Evolutionary conservation across 1,139 yeast species (phyloP).

Genomic region (Casaregolazyma suthepensis): DNA sequence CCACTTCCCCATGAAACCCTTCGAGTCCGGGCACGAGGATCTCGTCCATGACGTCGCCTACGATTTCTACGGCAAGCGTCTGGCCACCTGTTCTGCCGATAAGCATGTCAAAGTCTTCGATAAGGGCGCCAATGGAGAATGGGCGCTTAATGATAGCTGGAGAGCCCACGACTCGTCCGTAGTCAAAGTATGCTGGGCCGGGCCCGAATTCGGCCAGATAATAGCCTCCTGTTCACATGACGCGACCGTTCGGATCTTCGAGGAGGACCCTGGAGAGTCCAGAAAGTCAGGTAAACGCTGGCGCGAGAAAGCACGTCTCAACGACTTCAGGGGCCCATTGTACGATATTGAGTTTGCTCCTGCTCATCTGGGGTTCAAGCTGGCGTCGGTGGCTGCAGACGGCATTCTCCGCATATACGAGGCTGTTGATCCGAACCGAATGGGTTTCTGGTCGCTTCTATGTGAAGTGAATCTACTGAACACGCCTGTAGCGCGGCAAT

Average conservation of each 20-base stretch:
- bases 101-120: slow-evolving; percentile 87
- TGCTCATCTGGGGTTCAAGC: slow-evolving; percentile 68
- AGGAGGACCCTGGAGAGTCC: slow-evolving; percentile 75
- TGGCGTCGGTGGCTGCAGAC: slow-evolving; percentile 88
- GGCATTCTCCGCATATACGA: slow-evolving; percentile 84
- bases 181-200: slow-evolving; percentile 83
- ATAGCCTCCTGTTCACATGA: slow-evolving; percentile 88
- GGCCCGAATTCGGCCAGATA: slow-evolving; percentile 85
- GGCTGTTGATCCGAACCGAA: slow-evolving; percentile 80
- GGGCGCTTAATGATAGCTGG: slow-evolving; percentile 86
- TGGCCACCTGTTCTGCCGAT: slow-evolving; percentile 91
- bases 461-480: slow-evolving; percentile 57
- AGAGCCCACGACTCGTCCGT: slow-evolving; percentile 91
- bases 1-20: slow-evolving; percentile 46
- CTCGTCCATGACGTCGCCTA: slow-evolving; percentile 82
- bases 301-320: slow-evolving; percentile 65
- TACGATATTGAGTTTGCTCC: slow-evolving; percentile 92
- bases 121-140: slow-evolving; percentile 47
- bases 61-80: slow-evolving; percentile 73
- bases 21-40: slow-evolving; percentile 87
- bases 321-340: slow-evolving; percentile 84
- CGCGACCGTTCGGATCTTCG: slow-evolving; percentile 84
- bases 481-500: slow-evolving; percentile 68
- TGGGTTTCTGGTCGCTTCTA: slow-evolving; percentile 73
- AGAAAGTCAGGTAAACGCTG: slow-evolving; percentile 76